Percentiles rank a stretch among this genome's conserved stretches.
Conservation (phyloP, 768 basidiomycete species). For the Phylloporus arenicola region DNA sequence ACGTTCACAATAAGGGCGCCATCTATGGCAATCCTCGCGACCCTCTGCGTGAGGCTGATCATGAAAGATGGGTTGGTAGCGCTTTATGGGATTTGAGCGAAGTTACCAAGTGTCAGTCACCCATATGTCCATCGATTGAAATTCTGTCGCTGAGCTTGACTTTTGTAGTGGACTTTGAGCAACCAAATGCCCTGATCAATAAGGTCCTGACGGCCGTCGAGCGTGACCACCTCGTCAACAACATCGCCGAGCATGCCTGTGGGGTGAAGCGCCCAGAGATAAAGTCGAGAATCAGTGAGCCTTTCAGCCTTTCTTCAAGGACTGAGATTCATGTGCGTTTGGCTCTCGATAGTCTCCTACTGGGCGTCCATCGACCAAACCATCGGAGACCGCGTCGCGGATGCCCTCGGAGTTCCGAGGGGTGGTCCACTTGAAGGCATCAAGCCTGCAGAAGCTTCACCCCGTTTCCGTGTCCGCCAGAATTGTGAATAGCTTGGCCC, state of each 20-base stretch:
- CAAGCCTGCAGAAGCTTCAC: constrained; percentile 54
- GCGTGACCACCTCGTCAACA: constrained; percentile 53
- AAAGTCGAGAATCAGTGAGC: constrained; percentile 63
- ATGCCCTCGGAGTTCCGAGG: constrained; percentile 54
- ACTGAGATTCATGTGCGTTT: background rate
- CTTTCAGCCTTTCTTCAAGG: background rate
- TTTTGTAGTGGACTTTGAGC: constrained; percentile 72
- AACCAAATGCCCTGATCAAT: constrained; percentile 49
- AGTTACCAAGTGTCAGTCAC: constrained; percentile 69
- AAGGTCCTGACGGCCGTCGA: background rate
- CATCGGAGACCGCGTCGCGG: constrained; percentile 74
- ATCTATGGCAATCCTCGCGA: constrained; percentile 40
- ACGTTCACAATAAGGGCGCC: constrained; percentile 44
- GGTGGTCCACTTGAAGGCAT: constrained; percentile 53
- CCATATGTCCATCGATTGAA: background rate
- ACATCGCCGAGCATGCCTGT: constrained; percentile 60
- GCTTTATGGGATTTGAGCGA: constrained; percentile 66
- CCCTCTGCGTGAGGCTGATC: constrained; percentile 35
- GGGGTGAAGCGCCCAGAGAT: constrained; percentile 55
- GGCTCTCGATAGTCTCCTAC: constrained; percentile 50
- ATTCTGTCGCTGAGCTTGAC: background rate
- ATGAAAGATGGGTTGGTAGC: constrained; percentile 73
- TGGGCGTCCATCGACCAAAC: constrained; percentile 76
- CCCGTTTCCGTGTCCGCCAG: constrained; percentile 40
- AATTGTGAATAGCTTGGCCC: background rate